Evolutionary conservation across 2,329 filamentous ascomycete genomes (phyloP), one percentile per base, ranked within the genome.

Genomic region (Huntiella omanensis): DNA sequence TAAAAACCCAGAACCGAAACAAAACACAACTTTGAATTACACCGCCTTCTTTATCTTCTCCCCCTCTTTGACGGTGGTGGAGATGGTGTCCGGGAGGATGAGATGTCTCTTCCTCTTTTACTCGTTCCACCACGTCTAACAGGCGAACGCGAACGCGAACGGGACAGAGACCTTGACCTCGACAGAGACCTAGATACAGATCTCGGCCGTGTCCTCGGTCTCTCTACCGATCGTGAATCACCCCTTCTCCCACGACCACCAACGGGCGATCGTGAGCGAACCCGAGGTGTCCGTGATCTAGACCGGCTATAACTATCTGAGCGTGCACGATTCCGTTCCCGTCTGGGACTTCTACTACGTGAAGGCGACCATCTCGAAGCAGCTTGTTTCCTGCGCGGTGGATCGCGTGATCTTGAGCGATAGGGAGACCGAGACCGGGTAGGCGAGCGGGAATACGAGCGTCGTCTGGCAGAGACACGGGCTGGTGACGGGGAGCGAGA

Each of bases 381-480:
- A 12, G 19, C 36, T 15, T 8, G 3, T 15, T 22, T 13, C 8
- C 11, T 12, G 5, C 38, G 38, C 5, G 10, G 38, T 11, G 38
- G 22, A 17, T 15, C 38, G 12, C 46, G 40, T 28, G 51, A 44
- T 13, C 54, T 51, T 28, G 54, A 53, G 13, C 52, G 52, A 11
- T 54, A 56, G 6, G 16, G 58, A 56, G 32, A 58, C 55, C 4
- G 56, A 59, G 10, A 51, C 51, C 44, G 58, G 57, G 35, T 52
- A 53, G 47, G 52, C 11, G 58, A 55, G 13, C 59, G 60, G 34
- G 55, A 59, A 19, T 53, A 54, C 6, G 22, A 28, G 22, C 22
- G 22, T 28, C 22, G 22, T 6, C 60, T 61, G 45, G 55, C 53
- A 3, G 59, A 59, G 17, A 46, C 53, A 36, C 53, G 53, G 4